These are phyloP conservation scores for Carnegiea gigantea DNA, from an alignment of 179 eudicot genomes.

Conservation along the genomic window DNA sequence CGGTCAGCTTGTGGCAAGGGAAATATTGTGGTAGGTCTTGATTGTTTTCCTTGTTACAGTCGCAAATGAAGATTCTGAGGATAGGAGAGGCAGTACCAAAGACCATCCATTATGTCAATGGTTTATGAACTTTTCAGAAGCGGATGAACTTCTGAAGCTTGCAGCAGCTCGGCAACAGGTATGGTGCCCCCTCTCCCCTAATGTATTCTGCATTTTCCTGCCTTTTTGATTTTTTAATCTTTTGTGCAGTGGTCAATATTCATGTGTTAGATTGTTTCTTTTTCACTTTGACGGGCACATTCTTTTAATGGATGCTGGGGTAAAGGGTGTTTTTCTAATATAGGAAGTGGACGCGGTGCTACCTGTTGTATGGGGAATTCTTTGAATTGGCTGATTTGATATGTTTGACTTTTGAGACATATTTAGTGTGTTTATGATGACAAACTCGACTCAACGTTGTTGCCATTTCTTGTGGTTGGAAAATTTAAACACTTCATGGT, in stretches of 20 bases:
- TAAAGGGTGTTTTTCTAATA: neutral
- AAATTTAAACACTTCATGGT: neutral
- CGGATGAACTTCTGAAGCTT: slow-evolving; percentile 68
- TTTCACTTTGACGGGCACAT: neutral
- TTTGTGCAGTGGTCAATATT: neutral
- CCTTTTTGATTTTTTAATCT: neutral
- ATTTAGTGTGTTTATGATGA: neutral
- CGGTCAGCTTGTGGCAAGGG: neutral
- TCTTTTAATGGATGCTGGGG: neutral
- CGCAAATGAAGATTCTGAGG: slow-evolving; percentile 39
- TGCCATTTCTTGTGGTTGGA: neutral
- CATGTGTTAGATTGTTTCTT: neutral
- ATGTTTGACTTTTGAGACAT: neutral
- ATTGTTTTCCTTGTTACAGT: slow-evolving; percentile 29
- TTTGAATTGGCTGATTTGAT: neutral
- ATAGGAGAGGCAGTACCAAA: slow-evolving; percentile 54
- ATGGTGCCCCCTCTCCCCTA: neutral
- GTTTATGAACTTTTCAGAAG: slow-evolving; percentile 77
- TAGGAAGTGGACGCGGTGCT: neutral
- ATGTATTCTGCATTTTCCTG: neutral
- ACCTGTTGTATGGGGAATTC: neutral
- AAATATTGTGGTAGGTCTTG: neutral
- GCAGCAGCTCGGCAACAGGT: slow-evolving; percentile 50
- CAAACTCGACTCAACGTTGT: neutral
- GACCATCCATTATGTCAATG: slow-evolving; percentile 64